Conservation (phyloP, 352 stramenopile genomes). For the Phytophthora meadii region DNA sequence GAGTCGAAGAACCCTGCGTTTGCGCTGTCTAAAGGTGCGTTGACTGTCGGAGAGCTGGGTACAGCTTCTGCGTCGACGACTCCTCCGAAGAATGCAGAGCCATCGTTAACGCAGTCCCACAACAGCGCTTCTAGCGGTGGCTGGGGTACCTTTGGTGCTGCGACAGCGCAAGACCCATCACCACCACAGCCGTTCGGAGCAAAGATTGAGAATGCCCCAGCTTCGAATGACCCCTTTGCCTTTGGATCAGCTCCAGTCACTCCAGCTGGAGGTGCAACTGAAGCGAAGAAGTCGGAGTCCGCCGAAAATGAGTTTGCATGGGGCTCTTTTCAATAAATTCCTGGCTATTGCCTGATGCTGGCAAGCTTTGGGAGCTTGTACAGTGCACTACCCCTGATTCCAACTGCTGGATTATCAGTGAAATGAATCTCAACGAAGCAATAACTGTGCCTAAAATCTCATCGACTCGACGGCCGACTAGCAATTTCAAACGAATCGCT, state of each 20-base stretch:
- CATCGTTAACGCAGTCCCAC: conserved; percentile 18
- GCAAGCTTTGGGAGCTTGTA: too few species aligned
- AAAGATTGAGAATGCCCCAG: conserved; percentile 3
- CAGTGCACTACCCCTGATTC: too few species aligned
- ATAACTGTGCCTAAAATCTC: too few species aligned
- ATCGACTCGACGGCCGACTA: too few species aligned
- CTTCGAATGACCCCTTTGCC: conserved; percentile 24
- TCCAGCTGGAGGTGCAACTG: not conserved
- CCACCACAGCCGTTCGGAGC: conserved; percentile 22
- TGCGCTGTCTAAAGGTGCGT: conserved; percentile 38
- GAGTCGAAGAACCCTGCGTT: conserved; percentile 36
- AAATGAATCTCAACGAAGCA: too few species aligned
- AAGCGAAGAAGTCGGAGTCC: conserved; percentile 11
- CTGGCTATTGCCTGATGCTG: too few species aligned
- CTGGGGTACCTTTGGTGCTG: conserved; percentile 31
- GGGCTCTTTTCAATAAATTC: conserved; percentile 34
- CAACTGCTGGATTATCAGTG: too few species aligned
- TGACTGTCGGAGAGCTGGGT: conserved; percentile 40
- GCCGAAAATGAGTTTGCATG: conserved; percentile 31
- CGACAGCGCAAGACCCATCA: conserved; percentile 15
- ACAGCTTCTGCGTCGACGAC: conserved; percentile 25
- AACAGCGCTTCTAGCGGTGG: conserved; percentile 28
- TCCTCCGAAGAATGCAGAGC: conserved; percentile 27
- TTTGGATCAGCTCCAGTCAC: conserved; percentile 15
- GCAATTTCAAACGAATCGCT: too few species aligned